Percentiles rank a stretch among this genome's conserved stretches.
phyloP scores from a whole-genome alignment of 257 asterid genomes.

The Nicotiana obtusifolia region DNA sequence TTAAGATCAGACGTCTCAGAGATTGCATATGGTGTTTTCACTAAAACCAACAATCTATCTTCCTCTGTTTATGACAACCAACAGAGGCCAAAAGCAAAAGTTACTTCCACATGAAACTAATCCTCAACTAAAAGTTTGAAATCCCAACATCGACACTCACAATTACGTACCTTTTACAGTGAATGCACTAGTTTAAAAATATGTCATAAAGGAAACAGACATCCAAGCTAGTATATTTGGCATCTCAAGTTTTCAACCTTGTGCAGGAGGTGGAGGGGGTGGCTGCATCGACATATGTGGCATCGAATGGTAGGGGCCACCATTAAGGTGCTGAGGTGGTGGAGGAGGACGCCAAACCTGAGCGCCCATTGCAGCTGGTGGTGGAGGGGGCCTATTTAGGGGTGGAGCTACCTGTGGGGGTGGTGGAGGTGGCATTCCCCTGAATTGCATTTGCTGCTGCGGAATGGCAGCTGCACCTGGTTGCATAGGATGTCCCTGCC shows the following conservation, averaged over 20 bases:
- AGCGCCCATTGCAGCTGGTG: constrained; percentile 51
- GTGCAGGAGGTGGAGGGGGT: constrained; percentile 5
- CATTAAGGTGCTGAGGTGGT: constrained; percentile 1
- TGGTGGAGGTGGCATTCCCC: constrained; percentile 75
- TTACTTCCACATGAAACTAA: background rate
- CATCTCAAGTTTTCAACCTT: background rate
- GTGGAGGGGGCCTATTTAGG: constrained; percentile 65
- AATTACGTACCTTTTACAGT: background rate
- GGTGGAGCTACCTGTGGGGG: constrained; percentile 52
- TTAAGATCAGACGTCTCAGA: background rate
- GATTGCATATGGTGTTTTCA: background rate
- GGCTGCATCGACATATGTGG: constrained; percentile 12
- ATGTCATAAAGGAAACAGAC: background rate
- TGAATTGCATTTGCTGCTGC: constrained; percentile 58
- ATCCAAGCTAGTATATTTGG: background rate
- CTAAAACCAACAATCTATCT: background rate
- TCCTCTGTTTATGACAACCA: background rate
- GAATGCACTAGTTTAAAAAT: background rate
- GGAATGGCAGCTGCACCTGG: constrained; percentile 41
- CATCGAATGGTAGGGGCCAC: constrained; percentile 8
- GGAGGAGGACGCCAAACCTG: constrained; percentile 2
- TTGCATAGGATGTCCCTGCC: constrained; percentile 78
- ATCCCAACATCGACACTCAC: background rate
- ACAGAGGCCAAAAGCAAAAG: background rate
- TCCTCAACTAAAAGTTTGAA: background rate